phyloP scores from a whole-genome alignment of 306 rosid genomes.

The Lotus japonicus region DNA sequence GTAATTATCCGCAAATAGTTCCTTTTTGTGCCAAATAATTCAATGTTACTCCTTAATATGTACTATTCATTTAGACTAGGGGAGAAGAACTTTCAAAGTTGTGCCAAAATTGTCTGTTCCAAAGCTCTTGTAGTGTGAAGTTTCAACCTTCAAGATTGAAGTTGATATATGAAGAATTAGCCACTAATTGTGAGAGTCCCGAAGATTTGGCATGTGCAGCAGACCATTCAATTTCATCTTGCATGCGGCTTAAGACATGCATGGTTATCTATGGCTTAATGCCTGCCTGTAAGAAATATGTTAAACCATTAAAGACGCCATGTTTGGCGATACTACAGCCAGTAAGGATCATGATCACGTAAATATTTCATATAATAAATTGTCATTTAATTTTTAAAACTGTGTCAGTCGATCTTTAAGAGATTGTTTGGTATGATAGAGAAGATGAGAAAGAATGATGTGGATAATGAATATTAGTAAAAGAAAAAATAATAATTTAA shows the following conservation, averaged over 20 bases:
- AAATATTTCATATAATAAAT: no score
- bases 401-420: no score
- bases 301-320: conserved; percentile 11
- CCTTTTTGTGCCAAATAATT: no score
- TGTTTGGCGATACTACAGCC: background rate
- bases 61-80: background rate
- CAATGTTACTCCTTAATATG: no score
- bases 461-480: no score
- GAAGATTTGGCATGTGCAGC: conserved; percentile 17
- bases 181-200: background rate
- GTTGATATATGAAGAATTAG: background rate
- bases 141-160: background rate
- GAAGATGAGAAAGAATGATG: no score
- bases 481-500: no score
- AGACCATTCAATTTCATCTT: conserved; percentile 19
- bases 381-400: no score
- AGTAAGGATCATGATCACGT: no score
- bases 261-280: conserved; percentile 16
- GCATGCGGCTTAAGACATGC: conserved; percentile 40
- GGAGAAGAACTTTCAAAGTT: background rate
- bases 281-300: background rate
- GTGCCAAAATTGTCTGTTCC: background rate
- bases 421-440: no score
- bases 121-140: background rate
- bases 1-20: no score